Percentiles rank a stretch among this genome's conserved stretches.
phyloP scores from a whole-genome alignment of 306 rosid species.

The Castanopsis chinensis region DNA sequence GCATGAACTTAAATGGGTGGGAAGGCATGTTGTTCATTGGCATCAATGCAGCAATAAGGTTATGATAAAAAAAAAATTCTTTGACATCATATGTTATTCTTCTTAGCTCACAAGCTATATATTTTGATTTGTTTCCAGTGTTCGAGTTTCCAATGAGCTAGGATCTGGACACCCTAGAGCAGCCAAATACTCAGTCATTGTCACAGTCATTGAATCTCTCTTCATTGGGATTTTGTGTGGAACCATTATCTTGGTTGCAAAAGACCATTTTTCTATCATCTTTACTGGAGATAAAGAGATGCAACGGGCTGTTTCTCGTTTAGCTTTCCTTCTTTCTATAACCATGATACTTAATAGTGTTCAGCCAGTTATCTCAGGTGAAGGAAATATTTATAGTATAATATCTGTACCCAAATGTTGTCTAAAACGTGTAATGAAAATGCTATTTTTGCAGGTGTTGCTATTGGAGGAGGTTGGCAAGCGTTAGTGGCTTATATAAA shows the following conservation, averaged over 20 bases:
- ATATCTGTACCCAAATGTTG: not conserved
- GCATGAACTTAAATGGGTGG: constrained; percentile 97
- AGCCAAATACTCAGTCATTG: constrained; percentile 67
- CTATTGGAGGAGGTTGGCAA: constrained; percentile 99
- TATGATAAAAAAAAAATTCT: not conserved
- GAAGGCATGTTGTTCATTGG: constrained; percentile 98
- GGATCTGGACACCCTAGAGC: constrained; percentile 93
- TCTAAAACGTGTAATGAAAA: not conserved
- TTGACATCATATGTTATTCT: not conserved
- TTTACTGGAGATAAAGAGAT: constrained; percentile 69
- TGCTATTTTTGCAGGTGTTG: constrained; percentile 62
- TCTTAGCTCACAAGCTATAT: not conserved
- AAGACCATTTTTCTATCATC: constrained; percentile 64
- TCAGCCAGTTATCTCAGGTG: constrained; percentile 92
- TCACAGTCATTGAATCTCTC: constrained; percentile 58
- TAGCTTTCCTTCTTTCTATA: constrained; percentile 78
- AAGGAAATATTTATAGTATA: not conserved
- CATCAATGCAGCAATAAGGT: constrained; percentile 96
- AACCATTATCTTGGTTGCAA: constrained; percentile 44
- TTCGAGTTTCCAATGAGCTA: constrained; percentile 89
- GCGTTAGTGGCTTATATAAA: constrained; percentile 89
- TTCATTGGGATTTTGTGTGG: constrained; percentile 63
- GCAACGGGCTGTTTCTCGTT: constrained; percentile 78
- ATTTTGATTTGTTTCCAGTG: constrained; percentile 37
- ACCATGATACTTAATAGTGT: constrained; percentile 89